These are phyloP conservation scores for Coemansia sp. DNA, from an alignment of 192 early-diverging fungal species.

Conservation along the genomic window DNA sequence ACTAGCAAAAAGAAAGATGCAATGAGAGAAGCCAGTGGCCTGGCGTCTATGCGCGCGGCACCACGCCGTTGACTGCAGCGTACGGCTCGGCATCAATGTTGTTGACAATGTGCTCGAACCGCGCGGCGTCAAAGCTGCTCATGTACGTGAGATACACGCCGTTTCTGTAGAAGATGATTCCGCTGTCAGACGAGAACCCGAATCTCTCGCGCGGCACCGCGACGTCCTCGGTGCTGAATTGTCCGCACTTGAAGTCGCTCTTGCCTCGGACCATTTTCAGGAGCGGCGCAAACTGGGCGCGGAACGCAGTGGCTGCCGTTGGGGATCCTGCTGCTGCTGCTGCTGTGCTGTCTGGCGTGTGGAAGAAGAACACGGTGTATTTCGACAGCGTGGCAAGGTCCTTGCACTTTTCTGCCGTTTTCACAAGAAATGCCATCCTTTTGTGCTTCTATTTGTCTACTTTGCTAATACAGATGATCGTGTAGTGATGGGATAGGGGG, in stretches of 20 bases:
- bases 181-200: conserved; percentile 6
- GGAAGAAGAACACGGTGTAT: conserved; percentile 11
- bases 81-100: neutral
- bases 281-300: neutral
- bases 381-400: neutral
- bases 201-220: neutral
- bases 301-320: neutral
- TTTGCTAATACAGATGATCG: neutral
- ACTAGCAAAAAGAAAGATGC: neutral
- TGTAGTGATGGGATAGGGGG: neutral
- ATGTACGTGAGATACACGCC: conserved; percentile 9
- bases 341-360: neutral
- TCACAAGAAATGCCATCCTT: conserved; percentile 1
- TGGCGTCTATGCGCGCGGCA: neutral
- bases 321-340: neutral
- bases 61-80: neutral
- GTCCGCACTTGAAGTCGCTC: neutral
- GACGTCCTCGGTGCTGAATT: neutral
- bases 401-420: neutral
- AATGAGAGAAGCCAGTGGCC: neutral
- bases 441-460: neutral
- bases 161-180: conserved; percentile 7
- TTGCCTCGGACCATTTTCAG: neutral
- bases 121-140: neutral
- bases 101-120: neutral